Evolutionary conservation across 106 monocot genomes (phyloP).

Genomic region (Dactylorhiza incarnata): DNA sequence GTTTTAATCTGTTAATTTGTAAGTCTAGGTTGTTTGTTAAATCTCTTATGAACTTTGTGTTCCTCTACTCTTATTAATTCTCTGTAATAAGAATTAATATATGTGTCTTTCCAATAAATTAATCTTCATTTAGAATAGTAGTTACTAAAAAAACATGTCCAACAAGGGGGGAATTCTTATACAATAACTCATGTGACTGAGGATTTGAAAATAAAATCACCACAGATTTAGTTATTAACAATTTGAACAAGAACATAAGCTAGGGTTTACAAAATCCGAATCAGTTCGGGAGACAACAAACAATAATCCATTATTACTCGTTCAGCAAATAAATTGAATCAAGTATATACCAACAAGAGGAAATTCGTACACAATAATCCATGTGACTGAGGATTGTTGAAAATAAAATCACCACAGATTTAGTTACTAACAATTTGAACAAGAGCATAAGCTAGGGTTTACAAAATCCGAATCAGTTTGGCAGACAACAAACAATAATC

Average conservation of each 20-base stretch:
- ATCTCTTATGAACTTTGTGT: not conserved
- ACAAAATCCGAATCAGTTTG: not conserved
- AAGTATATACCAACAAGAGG: too few relatives aligned
- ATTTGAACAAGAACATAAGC: not conserved
- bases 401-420: not conserved
- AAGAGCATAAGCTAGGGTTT: not conserved
- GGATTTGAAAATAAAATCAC: not conserved
- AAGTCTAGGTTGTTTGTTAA: not conserved
- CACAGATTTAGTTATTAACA: not conserved
- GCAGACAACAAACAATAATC: not conserved
- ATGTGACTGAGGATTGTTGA: not conserved
- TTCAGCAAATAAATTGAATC: not conserved
- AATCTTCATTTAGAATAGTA: not conserved
- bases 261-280: not conserved
- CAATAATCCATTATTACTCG: not conserved
- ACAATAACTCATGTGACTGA: not conserved
- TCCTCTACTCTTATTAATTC: not conserved
- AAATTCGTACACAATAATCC: not conserved
- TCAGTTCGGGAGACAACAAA: not conserved
- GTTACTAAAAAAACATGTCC: not conserved
- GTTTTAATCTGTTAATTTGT: too few relatives aligned
- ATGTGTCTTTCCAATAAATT: not conserved
- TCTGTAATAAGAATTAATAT: not conserved
- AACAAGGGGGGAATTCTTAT: not conserved
- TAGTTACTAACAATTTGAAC: not conserved